A percentile compares a stretch with the other conserved stretches of the same genome.
These are phyloP conservation scores for Sarocladiaceae sp. DNA, from an alignment of 2,329 filamentous ascomycete species.

Conservation along the genomic window DNA sequence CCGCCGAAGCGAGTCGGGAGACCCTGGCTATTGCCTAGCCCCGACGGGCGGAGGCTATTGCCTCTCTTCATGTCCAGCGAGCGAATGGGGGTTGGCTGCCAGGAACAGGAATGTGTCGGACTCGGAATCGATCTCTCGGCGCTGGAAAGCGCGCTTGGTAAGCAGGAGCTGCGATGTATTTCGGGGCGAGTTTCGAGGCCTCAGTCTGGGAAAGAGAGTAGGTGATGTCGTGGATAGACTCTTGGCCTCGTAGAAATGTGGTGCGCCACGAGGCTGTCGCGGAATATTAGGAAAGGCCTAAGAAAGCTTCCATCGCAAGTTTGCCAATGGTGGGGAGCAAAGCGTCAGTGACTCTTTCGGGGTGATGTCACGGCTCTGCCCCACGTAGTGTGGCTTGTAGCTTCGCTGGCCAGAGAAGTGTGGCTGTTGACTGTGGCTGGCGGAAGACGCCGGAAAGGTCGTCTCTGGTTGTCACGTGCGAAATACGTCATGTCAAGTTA, in stretches of 20 bases:
- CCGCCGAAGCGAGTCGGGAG: conserved; percentile 11
- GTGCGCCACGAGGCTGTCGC: too few species aligned
- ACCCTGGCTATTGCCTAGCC: neutral
- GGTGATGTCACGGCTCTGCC: conserved; percentile 7
- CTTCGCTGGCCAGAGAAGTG: neutral
- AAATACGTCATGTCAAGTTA: too few species aligned
- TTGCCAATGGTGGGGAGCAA: conserved; percentile 3
- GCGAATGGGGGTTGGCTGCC: neutral
- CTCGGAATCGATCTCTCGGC: too few species aligned
- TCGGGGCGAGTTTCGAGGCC: too few species aligned
- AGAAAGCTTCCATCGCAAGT: neutral
- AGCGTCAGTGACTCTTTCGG: conserved; percentile 3
- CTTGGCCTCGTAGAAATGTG: too few species aligned
- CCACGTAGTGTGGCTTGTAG: neutral
- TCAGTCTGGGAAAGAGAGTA: too few species aligned
- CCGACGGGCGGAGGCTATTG: neutral
- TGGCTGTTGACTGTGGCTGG: conserved; percentile 1
- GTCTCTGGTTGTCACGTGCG: too few species aligned
- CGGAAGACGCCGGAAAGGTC: too few species aligned
- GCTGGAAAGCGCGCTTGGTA: too few species aligned
- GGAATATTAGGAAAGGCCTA: too few species aligned
- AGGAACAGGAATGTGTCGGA: neutral
- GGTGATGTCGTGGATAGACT: too few species aligned
- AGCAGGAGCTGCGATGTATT: too few species aligned
- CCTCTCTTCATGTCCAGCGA: neutral